These are phyloP conservation scores for Linnemannia schmuckeri DNA, from an alignment of 192 early-diverging fungal species.

Conservation along the genomic window DNA sequence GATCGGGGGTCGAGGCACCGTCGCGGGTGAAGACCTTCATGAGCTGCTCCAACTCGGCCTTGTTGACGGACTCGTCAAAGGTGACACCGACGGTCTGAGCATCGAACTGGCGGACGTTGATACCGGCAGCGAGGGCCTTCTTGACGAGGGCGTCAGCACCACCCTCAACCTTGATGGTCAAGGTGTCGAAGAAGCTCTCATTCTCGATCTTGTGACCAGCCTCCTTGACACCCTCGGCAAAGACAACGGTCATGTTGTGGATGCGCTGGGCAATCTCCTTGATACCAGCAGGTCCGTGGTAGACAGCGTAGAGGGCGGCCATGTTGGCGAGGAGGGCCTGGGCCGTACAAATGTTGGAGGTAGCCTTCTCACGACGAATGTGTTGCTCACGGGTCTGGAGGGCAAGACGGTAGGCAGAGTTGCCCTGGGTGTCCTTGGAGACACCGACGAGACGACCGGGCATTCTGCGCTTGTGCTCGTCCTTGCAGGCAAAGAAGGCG, in stretches of 20 bases:
- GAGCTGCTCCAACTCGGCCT: slow-evolving; percentile 85
- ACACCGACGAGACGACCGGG: slow-evolving; percentile 97
- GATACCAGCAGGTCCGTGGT: slow-evolving; percentile 97
- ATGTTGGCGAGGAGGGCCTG: slow-evolving; percentile 99
- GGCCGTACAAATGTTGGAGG: slow-evolving; percentile 99
- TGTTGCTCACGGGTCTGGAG: slow-evolving; percentile 99
- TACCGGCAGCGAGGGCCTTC: slow-evolving; percentile 78
- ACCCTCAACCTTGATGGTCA: slow-evolving; percentile 82
- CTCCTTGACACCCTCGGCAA: slow-evolving; percentile 81
- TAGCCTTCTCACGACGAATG: slow-evolving; percentile 99
- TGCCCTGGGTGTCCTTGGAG: slow-evolving; percentile 91
- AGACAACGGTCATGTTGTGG: slow-evolving; percentile 88
- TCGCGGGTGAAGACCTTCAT: slow-evolving; percentile 83
- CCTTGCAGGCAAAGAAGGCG: slow-evolving; percentile 96
- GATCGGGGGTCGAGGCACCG: slow-evolving; percentile 60
- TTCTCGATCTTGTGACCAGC: slow-evolving; percentile 89
- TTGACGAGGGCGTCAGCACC: slow-evolving; percentile 75
- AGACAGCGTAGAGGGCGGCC: slow-evolving; percentile 99
- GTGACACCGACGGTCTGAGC: slow-evolving; percentile 84
- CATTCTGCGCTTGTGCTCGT: slow-evolving; percentile 94
- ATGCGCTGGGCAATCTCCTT: slow-evolving; percentile 92
- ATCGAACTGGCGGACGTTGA: slow-evolving; percentile 92
- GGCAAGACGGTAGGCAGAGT: slow-evolving; percentile 92
- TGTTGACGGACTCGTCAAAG: slow-evolving; percentile 92
- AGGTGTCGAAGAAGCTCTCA: slow-evolving; percentile 94